Base-by-base conservation (phyloP, 2,329 filamentous ascomycete species). In the Sporothrix dimorphospora region DNA sequence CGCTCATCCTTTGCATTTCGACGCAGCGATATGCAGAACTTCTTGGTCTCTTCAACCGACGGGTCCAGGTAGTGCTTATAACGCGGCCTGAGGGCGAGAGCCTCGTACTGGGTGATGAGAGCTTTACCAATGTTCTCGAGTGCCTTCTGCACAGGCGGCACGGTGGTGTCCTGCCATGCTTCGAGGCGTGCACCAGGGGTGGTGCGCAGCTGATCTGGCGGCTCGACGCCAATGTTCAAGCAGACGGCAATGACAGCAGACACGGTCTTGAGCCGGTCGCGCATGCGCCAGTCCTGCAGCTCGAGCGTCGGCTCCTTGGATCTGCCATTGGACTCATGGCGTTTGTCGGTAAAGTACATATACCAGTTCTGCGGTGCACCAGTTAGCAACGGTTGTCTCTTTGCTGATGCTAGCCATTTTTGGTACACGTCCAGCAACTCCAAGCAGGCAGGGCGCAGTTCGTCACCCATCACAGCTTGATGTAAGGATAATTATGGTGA, bases 291-390 rank as follows among this genome's bases (percentile, higher is more conserved):
- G 80, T 98, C 96, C 79, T 97, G 92, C 6, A 97, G 83, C 74
- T 89, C 85, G 76, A 88, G 88, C 34, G 83, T 81, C 21, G 86
- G 87, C 69, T 89, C 87, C 79, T 94, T 93, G 19, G 94, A 93
- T 76, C 94, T 94, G 27, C 94, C 96, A 47, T 94, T 95, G 27
- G 94, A 96, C 80, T 98, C 96, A 82, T 99, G 96, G 70, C 95
- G 91, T 82, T 98, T 98, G 82, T 99, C 96, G 75, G 95, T 98
- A 81, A 93, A 99, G 83, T 99, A 99, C 95, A 98, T 98, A 85
- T 97, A 98, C 89, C 97, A 99, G 76, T 94, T 97, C 92, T 97
- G 81, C 42, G 45, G 12, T 16, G 27, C 3, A 8, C n/a, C 24
- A 42, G 70, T 55, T 42, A 71, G 70, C 51, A 45, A 53, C 27